Base-by-base conservation (phyloP, 140 eudicot species). In the Erigeron philadelphicus region DNA sequence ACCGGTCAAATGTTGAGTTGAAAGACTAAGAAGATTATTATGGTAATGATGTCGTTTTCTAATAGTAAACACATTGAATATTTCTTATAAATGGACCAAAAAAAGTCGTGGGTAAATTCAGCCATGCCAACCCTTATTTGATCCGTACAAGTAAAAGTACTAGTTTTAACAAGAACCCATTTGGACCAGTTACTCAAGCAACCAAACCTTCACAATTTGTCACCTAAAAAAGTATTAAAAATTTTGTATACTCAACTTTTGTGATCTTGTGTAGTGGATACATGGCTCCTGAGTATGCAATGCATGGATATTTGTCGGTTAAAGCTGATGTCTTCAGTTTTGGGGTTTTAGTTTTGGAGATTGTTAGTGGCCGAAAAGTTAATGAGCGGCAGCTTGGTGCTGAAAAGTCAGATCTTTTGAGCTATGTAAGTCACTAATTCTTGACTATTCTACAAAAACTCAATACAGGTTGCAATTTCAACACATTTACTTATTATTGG, bases 211-310 rank as follows among this genome's bases (percentile, higher is more conserved):
- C 10, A 17, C 58, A 53, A 6, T 49, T 53, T 53, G 58, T 60
- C 18, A 11, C 7, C 13, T 23, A 25, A 38, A 5, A 5, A 10
- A 23, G 4, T 23, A 8, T 48, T 47, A 11, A 25, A 3, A 67
- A 8, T 52, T 49, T 52, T 8, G 25, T 50, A 17, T 40, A 35
- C 6, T 35, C 35, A 67, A 7, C 17, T 25, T 46, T 64, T 44
- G 6, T 63, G 48, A 15, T 66, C 78, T 48, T 47, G 10, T 77
- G 73, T 76, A 90, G 95, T 61, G 97, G 97, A 4, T 90, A 90
- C 69, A 90, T 90, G 88, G 97, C 97, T 21, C 97, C 95, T 1
- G 95, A 90, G 74, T 90, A 90, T 75, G 97, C 97, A 59, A 78
- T 87, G 80, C 90, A 72, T 52, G 97, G 97, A 67, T 85, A 81